Evolutionary conservation across 495 filamentous ascomycete species (phyloP).

Genomic region (Penicillium cinerascens): DNA sequence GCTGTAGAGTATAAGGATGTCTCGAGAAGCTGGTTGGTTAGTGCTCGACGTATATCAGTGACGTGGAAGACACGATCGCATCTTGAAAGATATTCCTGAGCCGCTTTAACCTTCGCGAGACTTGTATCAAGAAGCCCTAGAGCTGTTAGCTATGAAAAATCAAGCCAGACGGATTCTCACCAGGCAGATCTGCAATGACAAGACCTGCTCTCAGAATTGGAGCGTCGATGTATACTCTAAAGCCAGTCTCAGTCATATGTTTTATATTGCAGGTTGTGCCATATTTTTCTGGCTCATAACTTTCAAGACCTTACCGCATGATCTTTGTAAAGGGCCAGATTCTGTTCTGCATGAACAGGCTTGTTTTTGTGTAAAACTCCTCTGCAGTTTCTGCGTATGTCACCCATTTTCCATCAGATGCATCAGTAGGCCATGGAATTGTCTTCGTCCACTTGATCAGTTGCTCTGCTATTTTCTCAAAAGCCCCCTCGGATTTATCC

Average conservation of each 20-base stretch:
- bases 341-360: constrained; percentile 22
- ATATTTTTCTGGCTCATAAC: too few relatives aligned
- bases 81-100: constrained; percentile 25
- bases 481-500: constrained; percentile 16
- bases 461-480: constrained; percentile 1
- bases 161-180: not conserved
- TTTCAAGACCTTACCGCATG: constrained; percentile 18
- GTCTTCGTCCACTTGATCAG: constrained; percentile 14
- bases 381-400: constrained; percentile 22
- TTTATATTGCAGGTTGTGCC: too few relatives aligned
- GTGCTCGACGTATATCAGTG: constrained; percentile 22
- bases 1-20: constrained; percentile 11
- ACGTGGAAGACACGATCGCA: constrained; percentile 29
- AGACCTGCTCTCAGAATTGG: constrained; percentile 25
- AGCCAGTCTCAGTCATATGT: not conserved
- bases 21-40: constrained; percentile 23
- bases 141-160: not conserved
- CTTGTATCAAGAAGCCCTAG: constrained; percentile 23
- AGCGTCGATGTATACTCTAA: constrained; percentile 25
- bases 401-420: constrained; percentile 20
- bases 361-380: constrained; percentile 25
- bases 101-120: constrained; percentile 25
- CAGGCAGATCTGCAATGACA: constrained; percentile 24
- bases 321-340: constrained; percentile 33
- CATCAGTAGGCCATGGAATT: constrained; percentile 21